These are phyloP conservation scores for Aspergillus baeticus DNA, from an alignment of 495 filamentous ascomycete genomes.

Conservation along the genomic window DNA sequence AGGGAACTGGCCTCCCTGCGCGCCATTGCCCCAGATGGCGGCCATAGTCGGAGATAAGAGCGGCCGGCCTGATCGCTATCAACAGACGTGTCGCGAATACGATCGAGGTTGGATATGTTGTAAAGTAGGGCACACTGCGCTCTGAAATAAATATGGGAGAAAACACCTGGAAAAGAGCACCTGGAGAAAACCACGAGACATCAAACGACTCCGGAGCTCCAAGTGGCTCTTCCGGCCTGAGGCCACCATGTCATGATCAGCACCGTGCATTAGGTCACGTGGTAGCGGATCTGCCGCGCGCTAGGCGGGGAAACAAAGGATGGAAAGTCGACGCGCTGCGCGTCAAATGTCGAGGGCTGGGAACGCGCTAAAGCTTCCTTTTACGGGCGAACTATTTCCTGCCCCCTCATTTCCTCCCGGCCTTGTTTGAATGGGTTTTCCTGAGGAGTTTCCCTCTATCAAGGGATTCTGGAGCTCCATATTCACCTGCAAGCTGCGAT, in stretches of 20 bases:
- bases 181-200: not conserved
- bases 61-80: not conserved
- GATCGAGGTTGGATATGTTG: not conserved
- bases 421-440: not conserved
- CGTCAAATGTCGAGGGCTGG: slow-evolving; percentile 17
- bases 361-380: not conserved
- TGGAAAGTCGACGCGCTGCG: slow-evolving; percentile 14
- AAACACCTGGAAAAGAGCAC: not conserved
- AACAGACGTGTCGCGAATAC: no score
- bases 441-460: not conserved
- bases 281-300: not conserved
- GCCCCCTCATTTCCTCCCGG: not conserved
- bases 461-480: not conserved
- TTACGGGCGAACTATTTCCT: not conserved
- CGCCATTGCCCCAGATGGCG: slow-evolving; percentile 47
- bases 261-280: no score
- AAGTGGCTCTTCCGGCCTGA: slow-evolving; percentile 23
- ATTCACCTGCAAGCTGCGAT: not conserved
- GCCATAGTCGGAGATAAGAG: slow-evolving; percentile 33
- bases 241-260: not conserved
- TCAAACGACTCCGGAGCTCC: slow-evolving; percentile 6
- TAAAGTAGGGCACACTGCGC: not conserved
- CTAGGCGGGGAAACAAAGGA: not conserved
- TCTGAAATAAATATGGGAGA: not conserved
- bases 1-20: slow-evolving; percentile 69